Conservation (phyloP, 208 protist species). For the Naegleria lovaniensis region DNA sequence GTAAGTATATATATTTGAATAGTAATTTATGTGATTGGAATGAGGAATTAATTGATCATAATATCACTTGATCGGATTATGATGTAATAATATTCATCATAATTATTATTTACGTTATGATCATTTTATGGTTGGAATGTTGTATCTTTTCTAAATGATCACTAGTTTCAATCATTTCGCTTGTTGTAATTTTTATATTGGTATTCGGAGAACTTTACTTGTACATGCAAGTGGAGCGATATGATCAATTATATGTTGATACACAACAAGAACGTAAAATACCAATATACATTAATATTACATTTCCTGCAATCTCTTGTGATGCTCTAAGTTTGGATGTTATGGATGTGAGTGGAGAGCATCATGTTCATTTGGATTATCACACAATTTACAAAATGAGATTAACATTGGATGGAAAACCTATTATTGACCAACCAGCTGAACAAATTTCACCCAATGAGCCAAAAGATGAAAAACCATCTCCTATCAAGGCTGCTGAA, state of each 20-base stretch:
- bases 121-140: too few relatives aligned
- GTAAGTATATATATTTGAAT: conserved; percentile 46
- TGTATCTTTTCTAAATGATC: too few relatives aligned
- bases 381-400: conserved; percentile 53
- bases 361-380: conserved; percentile 38
- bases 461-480: conserved; percentile 45
- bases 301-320: conserved; percentile 63
- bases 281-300: conserved; percentile 60
- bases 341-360: conserved; percentile 61
- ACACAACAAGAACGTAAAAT: conserved; percentile 55
- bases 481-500: conserved; percentile 13
- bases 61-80: too few relatives aligned
- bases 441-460: conserved; percentile 45
- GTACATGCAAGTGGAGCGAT: conserved; percentile 55
- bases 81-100: too few relatives aligned
- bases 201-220: conserved; percentile 59
- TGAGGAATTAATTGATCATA: neutral
- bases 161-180: conserved; percentile 50
- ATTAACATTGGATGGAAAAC: conserved; percentile 42
- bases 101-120: too few relatives aligned
- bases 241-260: conserved; percentile 67
- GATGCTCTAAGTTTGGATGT: conserved; percentile 59
- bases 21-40: too few relatives aligned
- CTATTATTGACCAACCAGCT: conserved; percentile 40
- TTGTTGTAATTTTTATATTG: conserved; percentile 55